These are phyloP conservation scores for Chaetomium tenue DNA, from an alignment of 495 filamentous ascomycete genomes.

Conservation along the genomic window DNA sequence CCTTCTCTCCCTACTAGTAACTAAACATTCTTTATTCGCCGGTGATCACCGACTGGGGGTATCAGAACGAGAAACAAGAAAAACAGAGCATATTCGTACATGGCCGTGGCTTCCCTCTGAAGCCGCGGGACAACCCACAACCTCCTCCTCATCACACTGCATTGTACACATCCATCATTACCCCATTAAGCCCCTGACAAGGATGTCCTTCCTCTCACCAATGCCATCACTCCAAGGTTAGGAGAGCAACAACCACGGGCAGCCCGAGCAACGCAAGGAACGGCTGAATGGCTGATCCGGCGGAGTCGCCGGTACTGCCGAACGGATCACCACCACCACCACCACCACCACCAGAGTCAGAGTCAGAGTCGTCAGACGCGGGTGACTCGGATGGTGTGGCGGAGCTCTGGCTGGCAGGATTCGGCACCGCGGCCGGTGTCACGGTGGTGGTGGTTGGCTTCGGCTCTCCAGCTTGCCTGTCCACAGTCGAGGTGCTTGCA, in stretches of 20 bases:
- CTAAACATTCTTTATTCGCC: background rate
- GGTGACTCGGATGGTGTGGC: background rate
- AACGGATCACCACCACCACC: constrained; percentile 11
- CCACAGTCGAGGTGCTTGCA: background rate
- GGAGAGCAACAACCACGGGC: background rate
- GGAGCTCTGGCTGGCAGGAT: constrained; percentile 1
- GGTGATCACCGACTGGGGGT: constrained; percentile 6
- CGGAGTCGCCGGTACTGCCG: background rate
- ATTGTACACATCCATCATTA: constrained; percentile 3
- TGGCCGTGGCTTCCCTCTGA: background rate
- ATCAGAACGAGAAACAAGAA: constrained; percentile 6
- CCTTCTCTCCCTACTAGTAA: background rate
- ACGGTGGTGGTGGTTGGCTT: background rate
- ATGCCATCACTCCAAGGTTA: constrained; percentile 7
- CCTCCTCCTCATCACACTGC: constrained; percentile 1
- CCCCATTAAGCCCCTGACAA: background rate
- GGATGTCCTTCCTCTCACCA: background rate
- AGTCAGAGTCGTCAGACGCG: background rate
- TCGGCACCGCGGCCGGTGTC: background rate
- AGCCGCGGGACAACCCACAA: background rate
- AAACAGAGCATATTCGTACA: constrained; percentile 3
- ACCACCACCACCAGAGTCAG: background rate
- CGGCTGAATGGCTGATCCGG: background rate
- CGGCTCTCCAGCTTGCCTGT: background rate
- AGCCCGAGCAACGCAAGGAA: background rate